Evolutionary conservation across 2,329 filamentous ascomycete genomes (phyloP), one percentile per base, ranked within the genome.

Genomic region (Teratosphaeria gauchensis): DNA sequence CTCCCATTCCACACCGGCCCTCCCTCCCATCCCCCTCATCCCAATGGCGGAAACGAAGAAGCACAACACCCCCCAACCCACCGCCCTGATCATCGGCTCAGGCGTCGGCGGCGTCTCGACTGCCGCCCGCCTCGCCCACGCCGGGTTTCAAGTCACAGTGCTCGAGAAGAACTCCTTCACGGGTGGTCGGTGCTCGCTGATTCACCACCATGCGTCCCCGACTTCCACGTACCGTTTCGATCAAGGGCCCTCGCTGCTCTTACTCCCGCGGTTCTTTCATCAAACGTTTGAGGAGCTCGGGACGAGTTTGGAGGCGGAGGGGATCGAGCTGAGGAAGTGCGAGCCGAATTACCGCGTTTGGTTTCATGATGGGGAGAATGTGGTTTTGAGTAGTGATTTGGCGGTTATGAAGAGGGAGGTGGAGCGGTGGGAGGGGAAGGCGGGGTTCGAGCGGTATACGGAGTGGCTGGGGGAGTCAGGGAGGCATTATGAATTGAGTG

Each of bases 151-250:
- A 35, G 87, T 90, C n/a, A 90, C 86, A 0, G 84, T 90, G 1
- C 74, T 90, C n/a, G 88, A 91, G 72, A 90, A 90, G 77, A 90
- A 90, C 68, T 75, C 76, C 58, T 88, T 88, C 69, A 85, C 84
- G 0, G 88, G 88, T 53, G 88, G 88, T 3, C 78, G 88, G 57
- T 90, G 87, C 73, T 87, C 83, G 52, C 73, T 90, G 30, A 79
- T 90, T 42, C 75, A 53, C 2, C 24, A 53, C 32, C 19, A 32
- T 14, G 28, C 52, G 4, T 12, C 28, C 16, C 7, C 28, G 4
- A 31, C 28, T 2, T 14, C 12, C 19, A 12, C 56, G 14, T 84
- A 84, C 71, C 77, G 88, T 59, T 90, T 90, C 74, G 88, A 91
- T 68, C 87, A 90, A 76, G 88, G 88, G 0, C 88, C 88, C 0